Evolutionary conservation across 2,329 filamentous ascomycete species (phyloP), one percentile per base, ranked within the genome.

Genomic region (Fusarium devonianum): DNA sequence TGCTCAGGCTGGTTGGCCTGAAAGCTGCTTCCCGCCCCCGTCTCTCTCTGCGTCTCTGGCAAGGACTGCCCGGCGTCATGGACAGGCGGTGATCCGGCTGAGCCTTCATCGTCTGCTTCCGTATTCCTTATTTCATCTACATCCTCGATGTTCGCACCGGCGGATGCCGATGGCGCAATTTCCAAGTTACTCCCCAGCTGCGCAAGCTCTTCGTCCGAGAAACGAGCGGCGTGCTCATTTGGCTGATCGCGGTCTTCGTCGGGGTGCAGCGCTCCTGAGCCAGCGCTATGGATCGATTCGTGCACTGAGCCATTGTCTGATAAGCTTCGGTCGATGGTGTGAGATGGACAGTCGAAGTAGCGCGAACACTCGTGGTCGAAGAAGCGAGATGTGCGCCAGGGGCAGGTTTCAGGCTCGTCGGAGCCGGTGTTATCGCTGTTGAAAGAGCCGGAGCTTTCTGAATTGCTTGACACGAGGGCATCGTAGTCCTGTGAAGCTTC

Each of bases 281-380:
- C 49, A 21, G 34, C 29, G 28, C 32, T 37, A 30, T 49, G 42
- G 6, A 56, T 58, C 10, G 58, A 56, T 25, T 62, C 57, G n/a
- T 67, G 67, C 22, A 25, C 43, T 7, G 62, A 59, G 19, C 49
- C 43, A 9, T 40, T 43, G 17, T 59, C 47, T 26, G 72, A 72
- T 14, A 70, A 49, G 19, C 59, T 62, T 40, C 78, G 71, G 59
- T 74, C 73, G 34, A 77, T 58, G 13, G 68, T 53, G 47, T 81
- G 78, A 4, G 75, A 73, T 22, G 78, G 78, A 32, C 78, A 80
- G 65, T 81, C 78, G 47, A 78, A 73, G 62, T 71, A 80, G 35
- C 71, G 72, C 9, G 71, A 71, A 60, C 77, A 79, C 63, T 80
- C 78, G 37, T 73, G 69, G 39, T 76, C 70, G 55, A 75, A 60